Base-by-base conservation (phyloP, 371 early-diverging fungal species). In the Saksenaea oblongispora region DNA sequence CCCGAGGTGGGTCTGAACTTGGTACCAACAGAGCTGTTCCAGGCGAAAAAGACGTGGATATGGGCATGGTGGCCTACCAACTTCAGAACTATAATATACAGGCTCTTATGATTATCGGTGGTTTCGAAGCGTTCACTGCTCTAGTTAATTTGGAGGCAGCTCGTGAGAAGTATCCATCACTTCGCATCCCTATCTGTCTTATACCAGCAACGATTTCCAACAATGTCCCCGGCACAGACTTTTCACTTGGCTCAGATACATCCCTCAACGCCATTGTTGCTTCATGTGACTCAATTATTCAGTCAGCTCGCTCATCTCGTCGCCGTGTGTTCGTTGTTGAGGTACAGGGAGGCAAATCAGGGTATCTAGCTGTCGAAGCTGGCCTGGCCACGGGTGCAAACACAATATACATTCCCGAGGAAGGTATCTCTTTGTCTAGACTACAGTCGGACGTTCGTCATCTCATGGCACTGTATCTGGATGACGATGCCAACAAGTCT, bases 171-270 rank as follows among this genome's bases (percentile, higher is more conserved):
- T 97, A 93, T 74, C 91, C 93, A 13, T 92, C 95, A 0, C 89
- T 97, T 64, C 89, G 93, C 69, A 95, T 98, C 62, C 97, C 98
- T 1, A 90, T 98, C 75, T 89, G 95, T 17, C 86, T 92, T 56
- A 82, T 99, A 2, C 99, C 99, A 7, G 97, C 99, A 15, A 98
- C 99, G 1, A 91, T 98, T 47, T 92, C 93, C 42, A 99, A 99
- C 84, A 99, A 99, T 76, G 98, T 99, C 7, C 99, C 99, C 3
- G 97, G 97, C 15, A 98, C 99, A 0, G 98, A 98, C 64, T 93
- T 85, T 71, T 95, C 95, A 39, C 83, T 99, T 61, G 99, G 99
- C 15, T 84, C 90, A 26, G 99, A 99, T 67, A 99, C 99, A 7
- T 95, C 98, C 1, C 73, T 99, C 62, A 99, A 99, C 76, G 95